A percentile compares a stretch with the other conserved stretches of the same genome.
phyloP scores from a whole-genome alignment of 768 basidiomycete species.

The Gymnopilus dilepis region DNA sequence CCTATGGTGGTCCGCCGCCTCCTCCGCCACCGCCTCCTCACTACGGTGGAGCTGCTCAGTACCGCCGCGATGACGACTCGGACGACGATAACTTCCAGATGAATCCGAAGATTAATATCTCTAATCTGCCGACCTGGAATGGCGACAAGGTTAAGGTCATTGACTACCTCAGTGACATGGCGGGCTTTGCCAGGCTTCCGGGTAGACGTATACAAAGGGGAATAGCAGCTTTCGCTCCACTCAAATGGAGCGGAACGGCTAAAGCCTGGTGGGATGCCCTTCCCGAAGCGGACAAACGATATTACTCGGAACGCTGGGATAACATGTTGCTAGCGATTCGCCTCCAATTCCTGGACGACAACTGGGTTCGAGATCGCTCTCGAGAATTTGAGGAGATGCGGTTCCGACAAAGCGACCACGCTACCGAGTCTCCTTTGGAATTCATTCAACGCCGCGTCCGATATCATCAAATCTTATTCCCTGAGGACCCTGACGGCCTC shows the following conservation, averaged over 20 bases:
- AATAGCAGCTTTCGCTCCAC: not conserved
- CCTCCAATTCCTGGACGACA: slow-evolving; percentile 18
- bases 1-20: not conserved
- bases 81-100: slow-evolving; percentile 13
- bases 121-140: slow-evolving; percentile 5
- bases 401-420: slow-evolving; percentile 3
- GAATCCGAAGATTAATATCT: slow-evolving; percentile 10
- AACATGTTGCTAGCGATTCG: slow-evolving; percentile 12
- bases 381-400: slow-evolving; percentile 20
- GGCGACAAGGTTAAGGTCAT: not conserved
- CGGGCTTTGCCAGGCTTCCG: not conserved
- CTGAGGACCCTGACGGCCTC: slow-evolving; percentile 1
- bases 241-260: slow-evolving; percentile 1
- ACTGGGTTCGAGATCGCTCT: slow-evolving; percentile 10
- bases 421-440: not conserved
- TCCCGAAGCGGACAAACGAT: not conserved
- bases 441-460: slow-evolving; percentile 10
- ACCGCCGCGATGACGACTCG: too few relatives aligned
- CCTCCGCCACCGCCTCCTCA: not conserved
- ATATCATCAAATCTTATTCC: slow-evolving; percentile 1
- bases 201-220: slow-evolving; percentile 1
- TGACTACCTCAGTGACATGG: slow-evolving; percentile 7
- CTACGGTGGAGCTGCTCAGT: not conserved
- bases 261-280: slow-evolving; percentile 14
- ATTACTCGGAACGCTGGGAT: slow-evolving; percentile 9